Percentiles rank a stretch among this genome's conserved stretches.
These are phyloP conservation scores for Microdochium paspali DNA, from an alignment of 2,329 filamentous ascomycete genomes.

Conservation along the genomic window DNA sequence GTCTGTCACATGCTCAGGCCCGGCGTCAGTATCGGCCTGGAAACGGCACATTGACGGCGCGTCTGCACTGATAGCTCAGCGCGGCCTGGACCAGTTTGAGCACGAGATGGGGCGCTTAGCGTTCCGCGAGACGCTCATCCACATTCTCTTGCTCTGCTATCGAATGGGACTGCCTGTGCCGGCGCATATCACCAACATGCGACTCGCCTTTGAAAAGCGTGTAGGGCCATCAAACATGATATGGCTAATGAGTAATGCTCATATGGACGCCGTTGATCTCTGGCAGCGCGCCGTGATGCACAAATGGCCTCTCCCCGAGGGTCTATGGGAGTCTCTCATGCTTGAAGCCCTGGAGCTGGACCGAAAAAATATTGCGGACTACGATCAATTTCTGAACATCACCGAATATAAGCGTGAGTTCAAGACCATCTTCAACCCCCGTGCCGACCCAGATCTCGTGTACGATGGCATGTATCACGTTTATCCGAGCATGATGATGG, in stretches of 20 bases:
- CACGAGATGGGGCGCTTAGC: slow-evolving; percentile 1
- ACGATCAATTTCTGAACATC: background rate
- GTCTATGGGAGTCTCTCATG: slow-evolving; percentile 2
- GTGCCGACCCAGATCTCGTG: slow-evolving; percentile 1
- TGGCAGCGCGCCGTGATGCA: slow-evolving; percentile 1
- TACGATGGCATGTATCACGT: slow-evolving; percentile 3
- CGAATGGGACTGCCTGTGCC: slow-evolving; percentile 3
- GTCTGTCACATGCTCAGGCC: slow-evolving; percentile 16
- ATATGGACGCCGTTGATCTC: slow-evolving; percentile 5
- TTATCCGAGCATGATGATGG: slow-evolving; percentile 3
- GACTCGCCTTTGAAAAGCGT: background rate
- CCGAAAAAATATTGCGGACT: slow-evolving; percentile 1
- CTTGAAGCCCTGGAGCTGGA: slow-evolving; percentile 2
- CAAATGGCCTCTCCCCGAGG: slow-evolving; percentile 1
- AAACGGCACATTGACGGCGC: slow-evolving; percentile 21
- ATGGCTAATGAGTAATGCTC: slow-evolving; percentile 2
- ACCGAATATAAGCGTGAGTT: background rate
- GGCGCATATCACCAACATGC: slow-evolving; percentile 2
- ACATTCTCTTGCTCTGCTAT: slow-evolving; percentile 3
- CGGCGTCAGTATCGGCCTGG: slow-evolving; percentile 18
- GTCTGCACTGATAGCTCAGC: slow-evolving; percentile 17
- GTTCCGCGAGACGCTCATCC: slow-evolving; percentile 3
- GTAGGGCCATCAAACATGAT: background rate
- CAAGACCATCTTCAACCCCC: slow-evolving; percentile 1
- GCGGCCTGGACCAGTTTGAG: slow-evolving; percentile 10